Conservation (phyloP, 139 green algal species). For the Asterochloris erici region DNA sequence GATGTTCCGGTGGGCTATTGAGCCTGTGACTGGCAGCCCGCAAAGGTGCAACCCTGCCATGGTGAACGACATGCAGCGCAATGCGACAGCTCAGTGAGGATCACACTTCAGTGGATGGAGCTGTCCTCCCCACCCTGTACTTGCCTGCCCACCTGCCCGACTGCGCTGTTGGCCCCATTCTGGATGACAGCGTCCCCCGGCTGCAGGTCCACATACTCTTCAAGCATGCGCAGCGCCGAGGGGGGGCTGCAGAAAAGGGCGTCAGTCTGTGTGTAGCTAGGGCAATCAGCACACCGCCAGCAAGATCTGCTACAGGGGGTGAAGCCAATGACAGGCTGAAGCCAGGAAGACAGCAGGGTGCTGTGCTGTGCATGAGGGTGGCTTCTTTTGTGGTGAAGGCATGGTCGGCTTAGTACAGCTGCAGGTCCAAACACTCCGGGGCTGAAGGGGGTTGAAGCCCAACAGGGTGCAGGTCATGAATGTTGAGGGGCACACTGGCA, state of each 20-base stretch:
- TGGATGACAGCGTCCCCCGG: constrained; percentile 86
- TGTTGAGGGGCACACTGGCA: too few relatives aligned
- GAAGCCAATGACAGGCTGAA: neutral
- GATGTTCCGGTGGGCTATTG: neutral
- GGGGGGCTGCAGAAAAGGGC: constrained; percentile 57
- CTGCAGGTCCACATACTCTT: constrained; percentile 74
- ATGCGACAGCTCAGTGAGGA: neutral
- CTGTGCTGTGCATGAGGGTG: neutral
- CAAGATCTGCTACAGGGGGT: neutral
- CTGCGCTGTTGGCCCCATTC: constrained; percentile 81
- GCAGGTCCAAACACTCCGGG: too few relatives aligned
- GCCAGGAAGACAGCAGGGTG: neutral
- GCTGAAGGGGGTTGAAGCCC: too few relatives aligned
- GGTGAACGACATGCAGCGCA: too few relatives aligned
- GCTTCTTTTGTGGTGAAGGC: too few relatives aligned
- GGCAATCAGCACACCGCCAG: neutral
- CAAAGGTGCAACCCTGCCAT: neutral
- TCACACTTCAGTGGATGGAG: neutral
- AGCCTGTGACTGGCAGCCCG: too few relatives aligned
- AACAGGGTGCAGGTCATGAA: too few relatives aligned
- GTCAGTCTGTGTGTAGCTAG: neutral
- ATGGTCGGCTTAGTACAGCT: too few relatives aligned
- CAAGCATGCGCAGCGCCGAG: constrained; percentile 78
- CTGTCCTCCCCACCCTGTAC: neutral
- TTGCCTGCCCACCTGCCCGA: constrained; percentile 59